A percentile compares a stretch with the other conserved stretches of the same genome.
Evolutionary conservation across 768 basidiomycete genomes (phyloP).

Genomic region (Grammothele lineata): DNA sequence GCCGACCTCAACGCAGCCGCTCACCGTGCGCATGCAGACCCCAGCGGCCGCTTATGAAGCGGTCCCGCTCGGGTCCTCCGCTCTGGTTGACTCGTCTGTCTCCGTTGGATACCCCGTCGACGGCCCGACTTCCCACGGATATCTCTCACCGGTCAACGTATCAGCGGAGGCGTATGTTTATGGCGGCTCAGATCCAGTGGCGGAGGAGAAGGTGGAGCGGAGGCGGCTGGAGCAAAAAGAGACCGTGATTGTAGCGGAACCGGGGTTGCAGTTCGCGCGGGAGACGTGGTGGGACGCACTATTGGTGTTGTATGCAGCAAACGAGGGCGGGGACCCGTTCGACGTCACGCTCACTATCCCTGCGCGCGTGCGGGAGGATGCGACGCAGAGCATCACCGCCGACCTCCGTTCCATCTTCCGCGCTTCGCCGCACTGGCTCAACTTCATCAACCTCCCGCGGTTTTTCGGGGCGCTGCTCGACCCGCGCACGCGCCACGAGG

Average conservation of each 20-base stretch:
- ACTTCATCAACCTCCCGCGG: conserved; percentile 66
- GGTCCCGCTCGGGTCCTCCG: conserved; percentile 11
- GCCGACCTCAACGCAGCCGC: conserved; percentile 18
- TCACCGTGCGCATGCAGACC: conserved; percentile 17
- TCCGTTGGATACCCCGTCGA: conserved; percentile 6
- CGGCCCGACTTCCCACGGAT: neutral
- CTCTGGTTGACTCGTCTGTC: conserved; percentile 3
- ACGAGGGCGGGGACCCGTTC: conserved; percentile 1
- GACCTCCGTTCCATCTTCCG: conserved; percentile 66
- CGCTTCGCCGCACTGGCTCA: conserved; percentile 65
- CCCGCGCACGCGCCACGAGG: conserved; percentile 43
- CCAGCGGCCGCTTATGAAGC: conserved; percentile 17
- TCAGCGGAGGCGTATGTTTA: conserved; percentile 2
- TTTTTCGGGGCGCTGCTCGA: conserved; percentile 62
- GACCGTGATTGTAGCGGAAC: conserved; percentile 34
- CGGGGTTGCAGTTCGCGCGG: conserved; percentile 62
- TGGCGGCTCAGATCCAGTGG: neutral
- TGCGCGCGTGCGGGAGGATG: conserved; percentile 39
- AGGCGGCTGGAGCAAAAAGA: neutral
- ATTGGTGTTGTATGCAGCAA: conserved; percentile 43
- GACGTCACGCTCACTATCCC: conserved; percentile 13
- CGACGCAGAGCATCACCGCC: conserved; percentile 40
- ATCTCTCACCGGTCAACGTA: neutral
- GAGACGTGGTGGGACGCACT: conserved; percentile 81
- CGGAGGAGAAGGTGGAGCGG: neutral